Evolutionary conservation across 345 rosid genomes (phyloP).

Genomic region (Pelargonium nanum): DNA sequence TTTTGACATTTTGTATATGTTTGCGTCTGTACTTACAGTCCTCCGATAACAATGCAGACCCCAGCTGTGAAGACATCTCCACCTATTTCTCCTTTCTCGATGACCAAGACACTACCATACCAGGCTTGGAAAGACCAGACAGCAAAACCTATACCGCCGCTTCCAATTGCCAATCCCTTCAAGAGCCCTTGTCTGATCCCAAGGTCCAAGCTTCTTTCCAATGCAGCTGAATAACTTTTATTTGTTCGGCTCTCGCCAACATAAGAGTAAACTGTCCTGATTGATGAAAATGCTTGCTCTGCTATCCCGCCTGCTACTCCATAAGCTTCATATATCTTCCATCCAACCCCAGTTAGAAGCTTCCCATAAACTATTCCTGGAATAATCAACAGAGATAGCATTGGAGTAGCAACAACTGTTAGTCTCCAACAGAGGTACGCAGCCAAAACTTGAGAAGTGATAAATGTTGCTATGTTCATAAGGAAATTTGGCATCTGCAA

Average conservation of each 20-base stretch:
- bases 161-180: slow-evolving; percentile 22
- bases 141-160: slow-evolving; percentile 11
- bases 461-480: slow-evolving; percentile 10
- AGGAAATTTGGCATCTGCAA: slow-evolving; percentile 21
- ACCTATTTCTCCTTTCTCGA: slow-evolving; percentile 12
- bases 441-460: slow-evolving; percentile 10
- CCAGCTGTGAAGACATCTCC: slow-evolving; percentile 15
- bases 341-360: slow-evolving; percentile 8
- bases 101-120: slow-evolving; percentile 17
- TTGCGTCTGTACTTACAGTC: slow-evolving; percentile 14
- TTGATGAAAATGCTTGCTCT: slow-evolving; percentile 11
- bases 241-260: slow-evolving; percentile 14
- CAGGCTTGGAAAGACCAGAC: slow-evolving; percentile 23
- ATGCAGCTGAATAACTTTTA: slow-evolving; percentile 8
- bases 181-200: slow-evolving; percentile 20
- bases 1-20: too few relatives aligned
- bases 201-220: slow-evolving; percentile 12
- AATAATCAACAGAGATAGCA: slow-evolving; percentile 6
- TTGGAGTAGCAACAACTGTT: slow-evolving; percentile 12
- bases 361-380: slow-evolving; percentile 17
- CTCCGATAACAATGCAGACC: slow-evolving; percentile 12
- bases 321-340: slow-evolving; percentile 12
- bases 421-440: slow-evolving; percentile 14
- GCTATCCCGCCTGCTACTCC: slow-evolving; percentile 9
- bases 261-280: slow-evolving; percentile 18